Evolutionary conservation across 805 yeast genomes (phyloP).

Genomic region (Sugiyamaella qingdaonensis): DNA sequence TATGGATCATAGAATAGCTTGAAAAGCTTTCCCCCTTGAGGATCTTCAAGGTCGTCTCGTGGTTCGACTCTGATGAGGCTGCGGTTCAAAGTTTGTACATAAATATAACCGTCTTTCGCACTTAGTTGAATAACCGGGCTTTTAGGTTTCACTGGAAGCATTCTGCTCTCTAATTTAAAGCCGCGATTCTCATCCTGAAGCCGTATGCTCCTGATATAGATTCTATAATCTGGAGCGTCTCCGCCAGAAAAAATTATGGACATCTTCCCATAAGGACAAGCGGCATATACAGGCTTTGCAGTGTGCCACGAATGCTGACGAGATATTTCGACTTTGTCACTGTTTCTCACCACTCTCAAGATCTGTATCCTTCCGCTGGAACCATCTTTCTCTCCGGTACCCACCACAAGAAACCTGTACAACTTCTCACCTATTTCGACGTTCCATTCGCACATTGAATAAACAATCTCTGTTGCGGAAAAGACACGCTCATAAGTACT

Average conservation of each 20-base stretch:
- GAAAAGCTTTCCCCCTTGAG: background rate
- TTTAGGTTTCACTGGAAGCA: conserved; percentile 3
- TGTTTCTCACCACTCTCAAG: conserved; percentile 12
- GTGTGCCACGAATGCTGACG: conserved; percentile 11
- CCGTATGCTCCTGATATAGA: background rate
- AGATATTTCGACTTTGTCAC: conserved; percentile 6
- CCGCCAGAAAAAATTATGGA: conserved; percentile 1
- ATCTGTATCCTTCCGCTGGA: conserved; percentile 11
- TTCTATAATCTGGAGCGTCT: background rate
- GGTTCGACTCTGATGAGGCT: background rate
- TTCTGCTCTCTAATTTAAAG: background rate
- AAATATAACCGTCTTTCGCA: background rate
- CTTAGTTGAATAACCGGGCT: conserved; percentile 14
- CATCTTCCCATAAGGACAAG: background rate
- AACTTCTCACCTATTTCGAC: conserved; percentile 3
- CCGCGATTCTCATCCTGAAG: background rate
- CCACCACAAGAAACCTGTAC: conserved; percentile 16
- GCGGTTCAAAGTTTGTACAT: conserved; percentile 9
- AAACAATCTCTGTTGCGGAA: conserved; percentile 10
- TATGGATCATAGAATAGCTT: background rate
- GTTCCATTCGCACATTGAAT: conserved; percentile 14
- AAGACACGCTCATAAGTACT: background rate
- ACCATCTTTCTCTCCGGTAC: conserved; percentile 5
- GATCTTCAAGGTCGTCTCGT: background rate
- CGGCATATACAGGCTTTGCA: conserved; percentile 6